phyloP scores from a whole-genome alignment of 345 rosid genomes.

The Mangifera indica region DNA sequence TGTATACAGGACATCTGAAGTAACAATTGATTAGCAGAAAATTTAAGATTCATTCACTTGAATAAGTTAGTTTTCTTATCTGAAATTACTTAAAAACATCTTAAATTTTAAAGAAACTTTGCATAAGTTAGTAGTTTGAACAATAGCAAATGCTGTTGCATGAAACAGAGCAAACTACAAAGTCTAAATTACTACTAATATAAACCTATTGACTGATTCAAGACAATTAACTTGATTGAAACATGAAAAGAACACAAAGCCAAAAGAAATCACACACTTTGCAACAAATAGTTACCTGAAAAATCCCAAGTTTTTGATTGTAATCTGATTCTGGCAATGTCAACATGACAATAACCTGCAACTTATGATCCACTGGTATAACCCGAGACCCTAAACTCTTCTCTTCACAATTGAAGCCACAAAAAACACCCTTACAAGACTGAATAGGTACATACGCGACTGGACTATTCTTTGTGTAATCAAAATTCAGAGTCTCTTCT shows the following conservation, averaged over 20 bases:
- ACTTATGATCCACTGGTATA: conserved; percentile 42
- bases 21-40: background rate
- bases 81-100: background rate
- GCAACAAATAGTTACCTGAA: conserved; percentile 57
- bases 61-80: background rate
- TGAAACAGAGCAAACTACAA: background rate
- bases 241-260: background rate
- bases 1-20: background rate
- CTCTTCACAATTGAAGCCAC: conserved; percentile 48
- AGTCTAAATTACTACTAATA: background rate
- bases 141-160: background rate
- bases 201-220: background rate
- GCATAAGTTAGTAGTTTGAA: background rate
- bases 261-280: background rate
- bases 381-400: conserved; percentile 24
- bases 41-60: background rate
- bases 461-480: conserved; percentile 58
- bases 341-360: conserved; percentile 44
- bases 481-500: conserved; percentile 61
- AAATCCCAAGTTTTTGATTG: conserved; percentile 77
- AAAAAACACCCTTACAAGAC: conserved; percentile 48
- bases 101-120: background rate
- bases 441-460: conserved; percentile 60
- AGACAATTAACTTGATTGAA: background rate
- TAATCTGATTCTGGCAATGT: conserved; percentile 78